Percentiles rank a stretch among this genome's conserved stretches.
phyloP scores from a whole-genome alignment of 179 eudicot species.

The Patellifolia procumbens region DNA sequence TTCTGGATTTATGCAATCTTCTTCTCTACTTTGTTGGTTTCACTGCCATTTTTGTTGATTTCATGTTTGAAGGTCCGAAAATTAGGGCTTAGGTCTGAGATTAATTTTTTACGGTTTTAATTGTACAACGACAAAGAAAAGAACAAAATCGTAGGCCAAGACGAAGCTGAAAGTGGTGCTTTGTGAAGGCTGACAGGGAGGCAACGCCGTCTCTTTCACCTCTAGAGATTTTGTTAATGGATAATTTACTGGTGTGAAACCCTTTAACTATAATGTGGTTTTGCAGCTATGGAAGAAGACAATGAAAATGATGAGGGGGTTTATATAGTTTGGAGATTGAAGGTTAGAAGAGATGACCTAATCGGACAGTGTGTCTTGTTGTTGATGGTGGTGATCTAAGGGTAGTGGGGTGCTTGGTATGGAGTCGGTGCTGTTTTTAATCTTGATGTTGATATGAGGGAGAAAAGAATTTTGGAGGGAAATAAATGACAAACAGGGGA shows the following conservation, averaged over 20 bases:
- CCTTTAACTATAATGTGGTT: constrained; percentile 14
- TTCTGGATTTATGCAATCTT: constrained; percentile 67
- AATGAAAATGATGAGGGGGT: background rate
- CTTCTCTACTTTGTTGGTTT: constrained; percentile 74
- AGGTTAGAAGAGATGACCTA: constrained; percentile 12
- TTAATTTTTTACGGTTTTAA: background rate
- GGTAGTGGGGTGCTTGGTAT: background rate
- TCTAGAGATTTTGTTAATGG: constrained; percentile 24
- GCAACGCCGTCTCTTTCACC: constrained; percentile 62
- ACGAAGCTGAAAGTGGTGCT: constrained; percentile 33
- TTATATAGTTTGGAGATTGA: constrained; percentile 14
- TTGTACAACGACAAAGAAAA: background rate
- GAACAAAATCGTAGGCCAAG: constrained; percentile 79
- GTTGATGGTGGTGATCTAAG: background rate
- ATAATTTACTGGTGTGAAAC: constrained; percentile 18
- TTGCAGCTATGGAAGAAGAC: constrained; percentile 2
- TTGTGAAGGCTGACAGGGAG: constrained; percentile 66
- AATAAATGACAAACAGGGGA: too few relatives aligned
- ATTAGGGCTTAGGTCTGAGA: too few relatives aligned
- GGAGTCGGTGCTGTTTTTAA: too few relatives aligned
- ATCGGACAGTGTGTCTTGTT: constrained; percentile 21
- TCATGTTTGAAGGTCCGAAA: too few relatives aligned
- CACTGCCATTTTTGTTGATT: constrained; percentile 43
- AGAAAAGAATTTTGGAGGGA: too few relatives aligned
- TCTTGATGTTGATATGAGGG: too few relatives aligned